A percentile compares a stretch with the other conserved stretches of the same genome.
Conservation (phyloP, 257 asterid species). For the Solanum virginianum region DNA sequence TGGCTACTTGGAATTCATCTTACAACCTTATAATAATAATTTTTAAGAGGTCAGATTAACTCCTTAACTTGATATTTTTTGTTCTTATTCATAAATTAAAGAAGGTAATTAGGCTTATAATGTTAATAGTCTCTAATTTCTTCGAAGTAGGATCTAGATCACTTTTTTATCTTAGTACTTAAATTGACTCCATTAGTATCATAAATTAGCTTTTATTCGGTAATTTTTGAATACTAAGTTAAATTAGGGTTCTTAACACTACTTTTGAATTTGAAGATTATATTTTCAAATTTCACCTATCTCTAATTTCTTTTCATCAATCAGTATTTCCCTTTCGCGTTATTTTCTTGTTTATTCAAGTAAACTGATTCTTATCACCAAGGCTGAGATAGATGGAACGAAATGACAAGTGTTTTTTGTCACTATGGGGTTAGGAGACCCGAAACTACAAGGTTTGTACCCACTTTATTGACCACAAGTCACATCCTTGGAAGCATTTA, state of each 20-base stretch:
- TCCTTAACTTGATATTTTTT: background rate
- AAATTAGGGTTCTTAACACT: background rate
- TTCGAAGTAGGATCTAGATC: background rate
- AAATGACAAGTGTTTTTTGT: background rate
- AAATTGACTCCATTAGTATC: background rate
- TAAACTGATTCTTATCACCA: background rate
- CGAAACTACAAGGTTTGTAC: background rate
- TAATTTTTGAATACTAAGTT: background rate
- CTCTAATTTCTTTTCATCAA: background rate
- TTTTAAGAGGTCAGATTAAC: background rate
- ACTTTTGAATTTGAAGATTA: background rate
- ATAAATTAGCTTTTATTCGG: background rate
- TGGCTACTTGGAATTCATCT: background rate
- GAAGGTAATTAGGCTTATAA: background rate
- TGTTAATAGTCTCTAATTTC: background rate
- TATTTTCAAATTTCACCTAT: background rate
- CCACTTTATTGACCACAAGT: background rate
- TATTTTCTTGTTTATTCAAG: background rate
- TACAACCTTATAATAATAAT: background rate
- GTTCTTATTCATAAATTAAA: background rate
- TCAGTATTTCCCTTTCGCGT: background rate
- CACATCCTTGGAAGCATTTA: background rate
- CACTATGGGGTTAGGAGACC: background rate
- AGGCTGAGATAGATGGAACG: background rate
- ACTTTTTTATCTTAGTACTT: background rate